Evolutionary conservation across 495 filamentous ascomycete genomes (phyloP), one percentile per base, ranked within the genome.

Genomic region (Hypoxylon fragiforme): DNA sequence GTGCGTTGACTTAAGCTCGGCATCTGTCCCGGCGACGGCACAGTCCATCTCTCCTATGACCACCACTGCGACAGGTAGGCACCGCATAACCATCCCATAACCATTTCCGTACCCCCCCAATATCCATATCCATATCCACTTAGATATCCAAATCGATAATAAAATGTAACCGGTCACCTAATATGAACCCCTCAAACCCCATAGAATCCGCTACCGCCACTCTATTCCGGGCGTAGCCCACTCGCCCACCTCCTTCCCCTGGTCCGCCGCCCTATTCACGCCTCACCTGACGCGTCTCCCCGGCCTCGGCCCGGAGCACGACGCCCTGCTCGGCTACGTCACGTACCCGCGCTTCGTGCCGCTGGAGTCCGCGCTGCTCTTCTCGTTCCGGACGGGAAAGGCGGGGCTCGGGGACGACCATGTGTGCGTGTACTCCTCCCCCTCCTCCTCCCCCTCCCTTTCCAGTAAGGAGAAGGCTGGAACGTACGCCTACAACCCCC

Each of bases 321-420:
- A 65, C 60, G 44, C 50, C 39, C 61, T 62, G 20, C 70, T 76
- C 44, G 52, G 55, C 35, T 68, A 75, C 45, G 64, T 80, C 3
- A 79, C 77, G 0, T 80, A 80, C 51, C 77, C 77, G 20, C 73
- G 76, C 2, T 80, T 80, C 50, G 66, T 71, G 12, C 42, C 54
- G 3, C 35, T 67, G 0, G 56, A 55, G 21, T 41, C 26, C 6
- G 49, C 62, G 36, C 64, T 80, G 11, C 68, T 79, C 18, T 72
- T 71, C 50, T 70, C 75, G 12, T 66, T 76, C 49, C 75, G 77
- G 0, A 77, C 75, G 18, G 74, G 77, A 42, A 76, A 73, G 56
- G 77, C 74, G 14, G 77, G 76, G 2, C 60, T 77, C 1, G 75
- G 77, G 5, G 74, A 76, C 56, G 74, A 76, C 50, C 72, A 77